Percentiles rank a stretch among this genome's conserved stretches.
Conservation (phyloP, 2,329 filamentous ascomycete species). For the Zymoseptoria passerinii region DNA sequence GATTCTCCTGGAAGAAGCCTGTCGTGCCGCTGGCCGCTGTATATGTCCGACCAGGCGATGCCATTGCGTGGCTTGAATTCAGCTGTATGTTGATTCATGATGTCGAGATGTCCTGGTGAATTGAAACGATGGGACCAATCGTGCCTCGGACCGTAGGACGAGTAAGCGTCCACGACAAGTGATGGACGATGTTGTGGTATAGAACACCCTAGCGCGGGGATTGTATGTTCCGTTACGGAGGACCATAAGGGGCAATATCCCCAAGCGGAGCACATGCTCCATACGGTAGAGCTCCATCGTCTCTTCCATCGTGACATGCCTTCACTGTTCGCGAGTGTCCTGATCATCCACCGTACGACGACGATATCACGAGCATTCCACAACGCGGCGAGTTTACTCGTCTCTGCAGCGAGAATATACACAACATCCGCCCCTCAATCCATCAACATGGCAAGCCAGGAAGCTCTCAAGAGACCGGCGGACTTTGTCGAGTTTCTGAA, state of each 20-base stretch:
- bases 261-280: not conserved
- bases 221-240: not conserved
- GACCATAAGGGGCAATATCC: not conserved
- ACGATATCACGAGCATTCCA: not conserved
- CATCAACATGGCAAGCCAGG: constrained; percentile 28
- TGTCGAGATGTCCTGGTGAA: not conserved
- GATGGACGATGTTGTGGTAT: not conserved
- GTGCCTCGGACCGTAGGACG: not conserved
- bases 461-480: constrained; percentile 48
- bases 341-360: not conserved
- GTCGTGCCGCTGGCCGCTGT: constrained; percentile 3
- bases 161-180: not conserved
- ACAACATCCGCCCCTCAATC: not conserved
- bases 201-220: not conserved
- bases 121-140: not conserved
- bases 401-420: not conserved
- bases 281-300: not conserved
- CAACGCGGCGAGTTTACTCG: not conserved
- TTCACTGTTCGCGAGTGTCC: not conserved
- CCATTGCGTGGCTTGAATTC: not conserved
- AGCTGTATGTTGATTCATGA: not conserved
- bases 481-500: constrained; percentile 94
- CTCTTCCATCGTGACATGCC: not conserved
- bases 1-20: constrained; percentile 15
- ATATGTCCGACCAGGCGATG: not conserved